Conservation (phyloP, 2,329 filamentous ascomycete genomes). For the Coniosporium tulheliwenetii region DNA sequence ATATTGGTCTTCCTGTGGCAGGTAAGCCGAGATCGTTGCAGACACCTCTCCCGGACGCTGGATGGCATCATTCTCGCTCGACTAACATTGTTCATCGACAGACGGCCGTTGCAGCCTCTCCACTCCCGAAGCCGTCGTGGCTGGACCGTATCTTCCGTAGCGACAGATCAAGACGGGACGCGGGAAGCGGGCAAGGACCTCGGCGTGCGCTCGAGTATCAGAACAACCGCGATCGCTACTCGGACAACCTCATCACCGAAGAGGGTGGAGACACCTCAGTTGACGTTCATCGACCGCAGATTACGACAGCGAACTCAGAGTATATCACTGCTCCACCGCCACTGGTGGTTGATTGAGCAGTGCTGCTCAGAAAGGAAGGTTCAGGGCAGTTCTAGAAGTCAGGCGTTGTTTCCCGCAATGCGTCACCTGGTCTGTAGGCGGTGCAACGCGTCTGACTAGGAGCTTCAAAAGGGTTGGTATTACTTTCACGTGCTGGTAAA, state of each 20-base stretch:
- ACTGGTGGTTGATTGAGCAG: too few species aligned
- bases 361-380: too few species aligned
- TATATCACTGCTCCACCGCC: too few species aligned
- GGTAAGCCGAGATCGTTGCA: constrained; percentile 21
- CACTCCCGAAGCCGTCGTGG: neutral
- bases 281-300: too few species aligned
- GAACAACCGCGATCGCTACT: neutral
- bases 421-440: too few species aligned
- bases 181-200: neutral
- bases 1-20: constrained; percentile 39
- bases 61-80: neutral
- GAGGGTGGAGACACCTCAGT: neutral
- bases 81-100: neutral
- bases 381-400: too few species aligned
- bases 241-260: neutral
- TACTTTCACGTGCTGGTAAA: too few species aligned
- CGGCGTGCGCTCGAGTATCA: neutral
- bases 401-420: too few species aligned
- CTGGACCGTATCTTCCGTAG: neutral
- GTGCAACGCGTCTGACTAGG: too few species aligned
- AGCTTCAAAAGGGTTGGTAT: too few species aligned
- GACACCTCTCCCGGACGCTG: too few species aligned
- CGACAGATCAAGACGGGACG: neutral
- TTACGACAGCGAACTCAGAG: too few species aligned
- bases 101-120: neutral